Evolutionary conservation across 2,329 filamentous ascomycete genomes (phyloP).

Genomic region (Uncinocarpus reesii): DNA sequence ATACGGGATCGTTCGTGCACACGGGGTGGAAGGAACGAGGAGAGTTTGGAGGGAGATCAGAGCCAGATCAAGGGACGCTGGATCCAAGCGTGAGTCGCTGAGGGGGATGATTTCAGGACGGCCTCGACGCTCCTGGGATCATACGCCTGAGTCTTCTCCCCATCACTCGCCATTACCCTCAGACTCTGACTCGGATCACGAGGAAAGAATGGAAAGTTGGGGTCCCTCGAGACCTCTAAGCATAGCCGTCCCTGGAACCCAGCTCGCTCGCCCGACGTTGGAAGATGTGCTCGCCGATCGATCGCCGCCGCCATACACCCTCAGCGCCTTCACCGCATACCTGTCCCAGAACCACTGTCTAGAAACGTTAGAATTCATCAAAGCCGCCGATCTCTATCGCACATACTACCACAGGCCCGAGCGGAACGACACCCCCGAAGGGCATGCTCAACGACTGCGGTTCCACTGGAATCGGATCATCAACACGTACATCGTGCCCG

Average conservation of each 20-base stretch:
- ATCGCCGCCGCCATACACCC: slow-evolving; percentile 77
- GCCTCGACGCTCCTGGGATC: slow-evolving; percentile 19
- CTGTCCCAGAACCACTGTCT: slow-evolving; percentile 94
- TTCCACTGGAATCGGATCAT: slow-evolving; percentile 80
- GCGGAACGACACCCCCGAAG: slow-evolving; percentile 39
- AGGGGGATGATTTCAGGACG: slow-evolving; percentile 26
- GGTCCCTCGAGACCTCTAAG: slow-evolving; percentile 35
- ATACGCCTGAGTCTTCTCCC: slow-evolving; percentile 37
- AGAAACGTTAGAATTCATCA: slow-evolving; percentile 91
- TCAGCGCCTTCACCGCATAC: slow-evolving; percentile 91
- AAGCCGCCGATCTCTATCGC: slow-evolving; percentile 81
- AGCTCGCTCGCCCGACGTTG: slow-evolving; percentile 55
- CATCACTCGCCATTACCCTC: slow-evolving; percentile 36
- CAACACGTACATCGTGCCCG: slow-evolving; percentile 79
- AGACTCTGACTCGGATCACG: slow-evolving; percentile 34
- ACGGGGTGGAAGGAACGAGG: slow-evolving; percentile 12
- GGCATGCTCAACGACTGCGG: slow-evolving; percentile 57
- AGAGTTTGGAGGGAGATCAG: slow-evolving; percentile 17
- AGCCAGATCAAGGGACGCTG: slow-evolving; percentile 6
- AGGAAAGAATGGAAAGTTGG: slow-evolving; percentile 31
- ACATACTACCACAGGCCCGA: slow-evolving; percentile 53
- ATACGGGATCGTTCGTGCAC: slow-evolving; percentile 5
- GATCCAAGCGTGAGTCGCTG: slow-evolving; percentile 11
- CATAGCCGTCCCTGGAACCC: slow-evolving; percentile 33
- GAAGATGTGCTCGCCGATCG: slow-evolving; percentile 80